A percentile compares a stretch with the other conserved stretches of the same genome.
These are phyloP conservation scores for Capsicum rhomboideum DNA, from an alignment of 257 asterid genomes.

Conservation along the genomic window DNA sequence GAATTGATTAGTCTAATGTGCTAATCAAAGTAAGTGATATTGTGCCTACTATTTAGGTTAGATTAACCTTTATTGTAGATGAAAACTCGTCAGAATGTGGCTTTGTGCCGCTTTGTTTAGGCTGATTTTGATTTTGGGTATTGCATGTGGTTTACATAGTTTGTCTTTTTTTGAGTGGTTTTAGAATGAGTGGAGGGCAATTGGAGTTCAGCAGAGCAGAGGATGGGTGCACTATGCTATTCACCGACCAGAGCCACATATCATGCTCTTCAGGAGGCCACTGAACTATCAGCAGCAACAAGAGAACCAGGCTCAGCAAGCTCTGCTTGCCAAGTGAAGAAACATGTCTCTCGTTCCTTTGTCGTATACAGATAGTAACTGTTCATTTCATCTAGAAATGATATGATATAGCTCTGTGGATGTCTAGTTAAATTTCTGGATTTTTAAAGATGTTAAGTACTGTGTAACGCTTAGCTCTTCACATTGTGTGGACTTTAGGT, in stretches of 20 bases:
- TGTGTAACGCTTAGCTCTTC: not conserved
- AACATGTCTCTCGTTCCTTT: not conserved
- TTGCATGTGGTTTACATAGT: not conserved
- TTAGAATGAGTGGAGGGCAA: conserved; percentile 89
- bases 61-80: not conserved
- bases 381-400: conserved; percentile 7
- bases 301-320: conserved; percentile 42
- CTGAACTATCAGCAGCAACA: conserved; percentile 88
- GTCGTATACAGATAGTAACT: not conserved
- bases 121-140: not conserved
- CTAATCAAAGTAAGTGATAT: not conserved
- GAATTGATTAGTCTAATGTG: not conserved
- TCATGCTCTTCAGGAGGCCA: conserved; percentile 96
- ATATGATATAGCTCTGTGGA: not conserved
- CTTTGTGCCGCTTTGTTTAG: not conserved
- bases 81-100: not conserved
- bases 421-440: not conserved
- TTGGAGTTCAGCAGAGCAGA: conserved; percentile 96
- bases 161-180: not conserved
- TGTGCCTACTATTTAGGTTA: not conserved
- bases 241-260: conserved; percentile 97
- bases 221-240: conserved; percentile 97
- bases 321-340: conserved; percentile 34
- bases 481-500: not conserved
- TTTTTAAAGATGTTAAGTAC: not conserved